A percentile compares a stretch with the other conserved stretches of the same genome.
Conservation (phyloP, 2,329 filamentous ascomycete species). For the Talaromyces pinophilus region DNA sequence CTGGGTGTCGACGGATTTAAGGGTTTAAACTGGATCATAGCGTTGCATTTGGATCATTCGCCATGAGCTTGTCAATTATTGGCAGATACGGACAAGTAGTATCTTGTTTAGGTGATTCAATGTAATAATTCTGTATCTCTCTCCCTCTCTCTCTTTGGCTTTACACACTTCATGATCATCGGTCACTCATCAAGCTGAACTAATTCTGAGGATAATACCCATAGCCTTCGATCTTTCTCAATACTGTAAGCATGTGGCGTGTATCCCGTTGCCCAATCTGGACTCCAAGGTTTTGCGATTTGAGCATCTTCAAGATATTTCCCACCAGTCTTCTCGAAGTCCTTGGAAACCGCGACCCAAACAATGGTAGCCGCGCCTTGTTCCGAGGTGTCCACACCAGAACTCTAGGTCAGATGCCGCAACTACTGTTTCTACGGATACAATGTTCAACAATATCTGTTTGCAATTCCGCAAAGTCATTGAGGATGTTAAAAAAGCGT, state of each 20-base stretch:
- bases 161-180: not conserved
- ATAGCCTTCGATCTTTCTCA: not conserved
- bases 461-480: no score
- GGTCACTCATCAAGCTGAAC: not conserved
- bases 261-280: not conserved
- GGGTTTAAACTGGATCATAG: not conserved
- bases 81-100: not conserved
- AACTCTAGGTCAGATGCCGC: no score
- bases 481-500: no score
- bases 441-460: no score
- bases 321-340: not conserved
- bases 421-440: no score
- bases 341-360: not conserved
- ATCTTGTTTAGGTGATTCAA: not conserved
- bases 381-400: not conserved
- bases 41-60: not conserved
- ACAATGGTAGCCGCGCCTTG: not conserved
- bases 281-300: not conserved
- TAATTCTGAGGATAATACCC: not conserved
- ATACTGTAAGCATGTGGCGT: not conserved
- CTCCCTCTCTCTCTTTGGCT: not conserved
- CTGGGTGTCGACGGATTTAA: no score
- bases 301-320: not conserved
- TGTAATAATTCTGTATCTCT: not conserved
- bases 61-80: not conserved